phyloP scores from a whole-genome alignment of 2,329 filamentous ascomycete species.

The Cadophora luteo-olivacea region DNA sequence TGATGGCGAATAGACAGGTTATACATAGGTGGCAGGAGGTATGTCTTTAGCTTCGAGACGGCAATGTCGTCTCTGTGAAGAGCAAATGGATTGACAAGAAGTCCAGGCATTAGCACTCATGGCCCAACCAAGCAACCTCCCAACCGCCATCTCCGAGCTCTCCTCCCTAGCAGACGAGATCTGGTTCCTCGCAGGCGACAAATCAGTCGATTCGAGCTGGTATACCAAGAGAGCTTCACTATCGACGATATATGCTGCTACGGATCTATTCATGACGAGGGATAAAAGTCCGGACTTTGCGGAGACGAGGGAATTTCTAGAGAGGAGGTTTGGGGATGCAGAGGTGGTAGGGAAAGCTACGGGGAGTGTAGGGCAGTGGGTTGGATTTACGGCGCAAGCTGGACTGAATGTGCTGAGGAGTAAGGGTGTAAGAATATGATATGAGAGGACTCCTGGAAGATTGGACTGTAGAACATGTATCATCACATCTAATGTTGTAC shows the following conservation, averaged over 20 bases:
- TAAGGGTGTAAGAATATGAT: constrained; percentile 82
- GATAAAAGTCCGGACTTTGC: constrained; percentile 75
- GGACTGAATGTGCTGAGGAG: constrained; percentile 84
- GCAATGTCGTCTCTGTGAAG: neutral
- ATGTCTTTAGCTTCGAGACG: constrained; percentile 38
- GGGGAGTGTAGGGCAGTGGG: constrained; percentile 73
- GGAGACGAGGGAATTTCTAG: constrained; percentile 82
- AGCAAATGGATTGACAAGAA: neutral
- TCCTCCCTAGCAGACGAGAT: constrained; percentile 89
- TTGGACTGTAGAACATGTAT: constrained; percentile 15
- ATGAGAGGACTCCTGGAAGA: constrained; percentile 21
- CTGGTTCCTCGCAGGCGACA: constrained; percentile 84
- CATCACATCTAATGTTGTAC: constrained; percentile 1
- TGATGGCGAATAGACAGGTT: constrained; percentile 76
- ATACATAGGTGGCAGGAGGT: constrained; percentile 88
- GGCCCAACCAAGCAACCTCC: constrained; percentile 81
- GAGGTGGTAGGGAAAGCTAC: constrained; percentile 66
- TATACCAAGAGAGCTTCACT: constrained; percentile 75
- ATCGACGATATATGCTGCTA: constrained; percentile 73
- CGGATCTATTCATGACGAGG: constrained; percentile 94
- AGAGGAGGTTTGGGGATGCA: constrained; percentile 71
- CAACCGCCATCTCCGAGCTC: constrained; percentile 79
- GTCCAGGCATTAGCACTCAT: constrained; percentile 78
- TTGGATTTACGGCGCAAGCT: constrained; percentile 80
- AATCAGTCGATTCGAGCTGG: constrained; percentile 84